These are phyloP conservation scores for Dalbergia oliveri DNA, from an alignment of 306 rosid species.

Conservation along the genomic window DNA sequence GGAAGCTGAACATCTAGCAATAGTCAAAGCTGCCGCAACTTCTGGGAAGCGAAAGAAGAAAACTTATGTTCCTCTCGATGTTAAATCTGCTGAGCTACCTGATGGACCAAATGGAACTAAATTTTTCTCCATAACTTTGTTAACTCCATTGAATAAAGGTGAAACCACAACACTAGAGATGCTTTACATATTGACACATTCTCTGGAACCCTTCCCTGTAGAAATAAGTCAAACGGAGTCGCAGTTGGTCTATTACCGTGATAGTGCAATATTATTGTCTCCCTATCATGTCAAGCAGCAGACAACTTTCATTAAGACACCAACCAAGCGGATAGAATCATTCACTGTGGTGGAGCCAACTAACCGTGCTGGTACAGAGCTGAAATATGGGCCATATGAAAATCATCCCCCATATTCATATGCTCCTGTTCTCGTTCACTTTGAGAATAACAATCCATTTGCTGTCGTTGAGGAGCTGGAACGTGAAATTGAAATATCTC, in stretches of 20 bases:
- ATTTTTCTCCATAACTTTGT: constrained; percentile 67
- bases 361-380: constrained; percentile 71
- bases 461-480: constrained; percentile 96
- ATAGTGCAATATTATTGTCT: constrained; percentile 84
- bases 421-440: constrained; percentile 85
- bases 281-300: constrained; percentile 90
- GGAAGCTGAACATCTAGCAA: constrained; percentile 75
- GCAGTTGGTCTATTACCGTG: constrained; percentile 89
- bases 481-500: constrained; percentile 98
- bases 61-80: constrained; percentile 79
- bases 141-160: constrained; percentile 66
- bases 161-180: constrained; percentile 82
- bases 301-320: constrained; percentile 81
- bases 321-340: constrained; percentile 83
- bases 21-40: constrained; percentile 73
- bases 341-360: constrained; percentile 82
- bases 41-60: constrained; percentile 84
- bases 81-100: constrained; percentile 69
- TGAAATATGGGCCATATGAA: constrained; percentile 90
- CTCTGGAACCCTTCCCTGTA: constrained; percentile 89
- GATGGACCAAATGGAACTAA: constrained; percentile 92
- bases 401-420: constrained; percentile 73
- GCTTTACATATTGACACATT: constrained; percentile 78
- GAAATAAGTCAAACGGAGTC: constrained; percentile 94
- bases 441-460: constrained; percentile 93